Conservation (phyloP, 345 rosid species). For the Mallotus nudiflorus region DNA sequence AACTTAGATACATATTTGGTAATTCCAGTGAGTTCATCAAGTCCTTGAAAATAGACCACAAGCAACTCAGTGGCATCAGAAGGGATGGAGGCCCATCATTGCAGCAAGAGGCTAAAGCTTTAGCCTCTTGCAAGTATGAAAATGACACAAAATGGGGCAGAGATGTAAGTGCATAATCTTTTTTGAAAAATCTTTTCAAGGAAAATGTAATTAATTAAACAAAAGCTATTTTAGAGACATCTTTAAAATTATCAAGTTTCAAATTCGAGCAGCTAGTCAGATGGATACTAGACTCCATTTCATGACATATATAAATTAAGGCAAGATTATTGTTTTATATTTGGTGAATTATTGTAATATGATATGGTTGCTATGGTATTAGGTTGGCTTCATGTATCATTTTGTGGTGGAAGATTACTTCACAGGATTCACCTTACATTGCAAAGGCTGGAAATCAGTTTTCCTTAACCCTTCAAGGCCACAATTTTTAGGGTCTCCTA, state of each 20-base stretch:
- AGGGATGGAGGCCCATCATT: background rate
- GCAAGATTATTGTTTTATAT: no score
- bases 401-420: constrained; percentile 45
- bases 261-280: no score
- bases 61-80: background rate
- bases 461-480: constrained; percentile 34
- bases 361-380: background rate
- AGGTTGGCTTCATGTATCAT: constrained; percentile 45
- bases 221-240: no score
- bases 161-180: constrained; percentile 24
- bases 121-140: constrained; percentile 41
- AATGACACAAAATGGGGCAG: constrained; percentile 41
- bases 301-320: no score
- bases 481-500: constrained; percentile 36
- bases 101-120: constrained; percentile 13
- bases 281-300: no score
- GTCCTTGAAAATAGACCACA: constrained; percentile 11
- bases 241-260: no score
- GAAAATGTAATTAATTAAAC: no score
- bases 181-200: background rate
- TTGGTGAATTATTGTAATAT: no score
- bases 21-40: constrained; percentile 34
- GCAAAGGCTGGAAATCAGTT: constrained; percentile 43
- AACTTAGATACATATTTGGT: constrained; percentile 29
- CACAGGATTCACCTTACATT: constrained; percentile 36